phyloP scores from a whole-genome alignment of 1,284 basidiomycete genomes.

The Entoloma clypeatum region DNA sequence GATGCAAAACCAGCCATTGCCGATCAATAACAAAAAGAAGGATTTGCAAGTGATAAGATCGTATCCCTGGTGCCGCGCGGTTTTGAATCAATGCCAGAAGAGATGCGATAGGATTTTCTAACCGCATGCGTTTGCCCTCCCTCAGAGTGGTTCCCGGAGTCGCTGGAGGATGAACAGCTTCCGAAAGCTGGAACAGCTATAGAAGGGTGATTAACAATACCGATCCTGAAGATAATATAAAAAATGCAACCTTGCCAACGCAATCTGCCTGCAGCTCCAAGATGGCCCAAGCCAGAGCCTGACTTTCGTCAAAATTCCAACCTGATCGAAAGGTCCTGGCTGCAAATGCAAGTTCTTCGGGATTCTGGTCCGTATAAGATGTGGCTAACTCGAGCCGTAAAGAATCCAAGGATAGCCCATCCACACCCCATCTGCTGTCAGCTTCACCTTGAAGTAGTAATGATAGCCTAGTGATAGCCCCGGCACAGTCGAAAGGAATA shows the following conservation, averaged over 20 bases:
- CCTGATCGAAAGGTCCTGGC: constrained; percentile 68
- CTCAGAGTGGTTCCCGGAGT: constrained; percentile 20
- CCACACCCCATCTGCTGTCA: constrained; percentile 59
- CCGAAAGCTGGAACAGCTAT: constrained; percentile 60
- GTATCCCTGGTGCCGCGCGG: constrained; percentile 30
- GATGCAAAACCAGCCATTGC: constrained; percentile 64
- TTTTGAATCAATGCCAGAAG: constrained; percentile 52
- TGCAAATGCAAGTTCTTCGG: constrained; percentile 43
- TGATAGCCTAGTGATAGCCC: constrained; percentile 52
- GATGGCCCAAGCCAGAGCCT: constrained; percentile 78
- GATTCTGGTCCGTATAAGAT: constrained; percentile 11
- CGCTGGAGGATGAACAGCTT: constrained; percentile 46
- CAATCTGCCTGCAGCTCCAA: constrained; percentile 85
- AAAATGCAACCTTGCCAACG: constrained; percentile 69
- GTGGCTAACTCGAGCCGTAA: constrained; percentile 49
- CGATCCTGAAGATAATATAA: constrained; percentile 14
- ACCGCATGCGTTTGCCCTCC: constrained; percentile 46
- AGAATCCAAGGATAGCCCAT: constrained; percentile 60
- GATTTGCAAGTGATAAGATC: constrained; percentile 66
- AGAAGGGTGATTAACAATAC: constrained; percentile 2
- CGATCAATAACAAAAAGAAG: constrained; percentile 82
- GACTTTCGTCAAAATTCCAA: constrained; percentile 62
- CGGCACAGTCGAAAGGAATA: constrained; percentile 29
- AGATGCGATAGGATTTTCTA: constrained; percentile 56
- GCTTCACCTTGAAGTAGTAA: constrained; percentile 56